These are phyloP conservation scores for Mycena albidolilacea DNA, from an alignment of 768 basidiomycete genomes.

Conservation along the genomic window DNA sequence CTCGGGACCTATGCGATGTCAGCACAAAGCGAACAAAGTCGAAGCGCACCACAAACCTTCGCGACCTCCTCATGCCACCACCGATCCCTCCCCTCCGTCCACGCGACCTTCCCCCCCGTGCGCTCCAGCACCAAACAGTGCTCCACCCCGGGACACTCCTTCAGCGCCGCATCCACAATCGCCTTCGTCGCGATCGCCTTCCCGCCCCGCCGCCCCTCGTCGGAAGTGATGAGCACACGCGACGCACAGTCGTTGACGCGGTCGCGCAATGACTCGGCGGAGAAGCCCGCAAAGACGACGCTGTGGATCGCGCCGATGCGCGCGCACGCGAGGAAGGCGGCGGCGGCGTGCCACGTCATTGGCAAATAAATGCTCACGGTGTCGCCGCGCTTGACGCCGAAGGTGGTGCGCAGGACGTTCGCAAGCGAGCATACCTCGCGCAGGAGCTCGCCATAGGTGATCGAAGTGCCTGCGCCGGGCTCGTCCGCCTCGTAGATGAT, in stretches of 20 bases:
- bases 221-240: constrained; percentile 94
- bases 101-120: constrained; percentile 87
- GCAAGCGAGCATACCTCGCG: constrained; percentile 91
- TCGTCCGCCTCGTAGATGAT: constrained; percentile 99
- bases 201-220: constrained; percentile 95
- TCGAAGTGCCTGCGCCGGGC: constrained; percentile 80
- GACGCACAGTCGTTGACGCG: constrained; percentile 91
- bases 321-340: constrained; percentile 97
- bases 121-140: constrained; percentile 92
- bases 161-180: constrained; percentile 93
- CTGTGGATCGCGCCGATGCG: constrained; percentile 97
- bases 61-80: constrained; percentile 98
- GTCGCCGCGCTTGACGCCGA: constrained; percentile 96
- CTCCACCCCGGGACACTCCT: constrained; percentile 87
- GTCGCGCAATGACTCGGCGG: constrained; percentile 93
- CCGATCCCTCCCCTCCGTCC: constrained; percentile 87
- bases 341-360: constrained; percentile 96
- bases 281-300: constrained; percentile 98
- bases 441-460: constrained; percentile 89
- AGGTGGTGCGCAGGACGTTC: constrained; percentile 85
- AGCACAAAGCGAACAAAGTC: not conserved
- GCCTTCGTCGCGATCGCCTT: constrained; percentile 95
- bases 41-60: constrained; percentile 62
- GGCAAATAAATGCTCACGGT: constrained; percentile 94
- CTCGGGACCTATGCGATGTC: constrained; percentile 85